phyloP scores from a whole-genome alignment of 1,284 basidiomycete genomes.

The Trametes polyzona region DNA sequence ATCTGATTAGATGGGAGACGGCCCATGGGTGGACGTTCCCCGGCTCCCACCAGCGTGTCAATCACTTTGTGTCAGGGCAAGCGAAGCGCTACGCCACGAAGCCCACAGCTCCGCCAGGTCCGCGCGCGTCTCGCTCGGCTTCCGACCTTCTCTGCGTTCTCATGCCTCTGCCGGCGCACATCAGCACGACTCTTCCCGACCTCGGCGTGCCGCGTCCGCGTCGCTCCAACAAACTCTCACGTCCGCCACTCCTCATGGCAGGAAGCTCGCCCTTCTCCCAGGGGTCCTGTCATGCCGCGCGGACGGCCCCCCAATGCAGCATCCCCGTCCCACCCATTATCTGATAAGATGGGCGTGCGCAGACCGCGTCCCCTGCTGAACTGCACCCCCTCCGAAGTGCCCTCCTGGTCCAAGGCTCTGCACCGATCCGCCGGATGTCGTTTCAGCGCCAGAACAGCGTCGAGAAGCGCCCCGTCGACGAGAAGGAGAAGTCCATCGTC shows the following conservation, averaged over 20 bases:
- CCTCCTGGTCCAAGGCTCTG: not conserved
- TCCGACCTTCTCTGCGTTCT: not conserved
- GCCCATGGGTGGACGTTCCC: not conserved
- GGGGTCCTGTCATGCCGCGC: constrained; percentile 4
- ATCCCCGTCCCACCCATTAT: constrained; percentile 21
- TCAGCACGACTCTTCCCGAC: not conserved
- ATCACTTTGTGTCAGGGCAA: constrained; percentile 2
- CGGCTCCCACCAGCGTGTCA: constrained; percentile 6
- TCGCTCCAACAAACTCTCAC: constrained; percentile 8
- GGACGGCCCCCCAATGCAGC: not conserved
- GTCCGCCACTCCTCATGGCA: constrained; percentile 5
- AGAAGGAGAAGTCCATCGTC: constrained; percentile 32
- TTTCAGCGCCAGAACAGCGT: constrained; percentile 14
- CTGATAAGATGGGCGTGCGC: constrained; percentile 37
- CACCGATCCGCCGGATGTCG: constrained; percentile 14
- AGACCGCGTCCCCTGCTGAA: not conserved
- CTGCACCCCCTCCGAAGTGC: constrained; percentile 17
- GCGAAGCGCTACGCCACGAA: not conserved
- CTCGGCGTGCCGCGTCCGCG: constrained; percentile 3
- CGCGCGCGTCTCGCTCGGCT: not conserved
- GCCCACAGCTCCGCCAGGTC: not conserved
- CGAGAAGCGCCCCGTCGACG: constrained; percentile 27
- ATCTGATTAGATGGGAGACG: constrained; percentile 10
- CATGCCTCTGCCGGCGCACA: not conserved
- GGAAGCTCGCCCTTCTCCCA: constrained; percentile 9